These are phyloP conservation scores for Beverwykella pulmonaria DNA, from an alignment of 495 filamentous ascomycete species.

Conservation along the genomic window DNA sequence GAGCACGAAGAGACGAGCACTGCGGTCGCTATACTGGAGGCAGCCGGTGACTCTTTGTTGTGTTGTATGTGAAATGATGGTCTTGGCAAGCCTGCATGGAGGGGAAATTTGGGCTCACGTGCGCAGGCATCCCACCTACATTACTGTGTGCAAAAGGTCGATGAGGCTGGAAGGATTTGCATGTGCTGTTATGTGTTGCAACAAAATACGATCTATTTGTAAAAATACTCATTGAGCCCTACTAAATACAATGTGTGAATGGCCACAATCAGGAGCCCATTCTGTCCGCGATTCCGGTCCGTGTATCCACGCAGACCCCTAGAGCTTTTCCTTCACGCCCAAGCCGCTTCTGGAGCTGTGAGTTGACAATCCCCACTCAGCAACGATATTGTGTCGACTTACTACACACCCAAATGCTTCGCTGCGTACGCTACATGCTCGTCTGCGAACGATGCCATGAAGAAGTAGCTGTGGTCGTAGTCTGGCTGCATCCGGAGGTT, in stretches of 20 bases:
- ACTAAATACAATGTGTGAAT: background rate
- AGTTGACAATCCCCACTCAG: constrained; percentile 3
- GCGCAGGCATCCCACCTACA: background rate
- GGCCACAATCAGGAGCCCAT: background rate
- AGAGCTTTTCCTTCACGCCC: constrained; percentile 29
- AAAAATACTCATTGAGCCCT: background rate
- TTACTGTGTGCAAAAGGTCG: background rate
- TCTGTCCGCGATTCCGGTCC: too few species aligned
- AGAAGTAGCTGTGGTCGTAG: constrained; percentile 97
- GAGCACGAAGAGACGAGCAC: background rate
- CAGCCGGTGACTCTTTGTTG: background rate
- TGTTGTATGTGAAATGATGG: background rate
- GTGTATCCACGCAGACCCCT: background rate
- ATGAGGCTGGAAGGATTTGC: background rate
- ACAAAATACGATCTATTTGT: too few species aligned
- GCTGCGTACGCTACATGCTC: constrained; percentile 92
- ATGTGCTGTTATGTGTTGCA: background rate
- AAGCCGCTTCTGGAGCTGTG: constrained; percentile 31
- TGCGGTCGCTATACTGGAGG: background rate
- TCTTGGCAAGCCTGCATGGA: background rate
- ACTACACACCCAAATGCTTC: constrained; percentile 58
- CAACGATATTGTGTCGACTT: constrained; percentile 2
- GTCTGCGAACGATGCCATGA: constrained; percentile 83
- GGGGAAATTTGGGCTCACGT: background rate
- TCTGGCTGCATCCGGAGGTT: constrained; percentile 81